phyloP scores from a whole-genome alignment of 257 asterid genomes.

The Solanum chilense region DNA sequence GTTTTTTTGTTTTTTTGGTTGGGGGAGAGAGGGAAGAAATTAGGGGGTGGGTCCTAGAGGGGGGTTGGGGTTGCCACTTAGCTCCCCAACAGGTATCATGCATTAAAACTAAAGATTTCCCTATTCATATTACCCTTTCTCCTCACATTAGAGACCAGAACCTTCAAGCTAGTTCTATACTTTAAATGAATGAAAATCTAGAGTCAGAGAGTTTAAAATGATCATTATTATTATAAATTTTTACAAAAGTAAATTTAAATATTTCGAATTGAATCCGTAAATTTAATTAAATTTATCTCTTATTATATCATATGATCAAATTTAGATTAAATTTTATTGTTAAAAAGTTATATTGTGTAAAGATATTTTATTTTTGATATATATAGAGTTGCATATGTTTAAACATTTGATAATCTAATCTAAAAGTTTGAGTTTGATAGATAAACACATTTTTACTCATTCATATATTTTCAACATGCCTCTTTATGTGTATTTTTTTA shows the following conservation, averaged over 20 bases:
- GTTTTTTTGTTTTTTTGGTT: background rate
- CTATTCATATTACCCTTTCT: constrained; percentile 1
- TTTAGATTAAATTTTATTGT: background rate
- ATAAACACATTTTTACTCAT: background rate
- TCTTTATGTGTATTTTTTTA: background rate
- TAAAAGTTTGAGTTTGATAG: background rate
- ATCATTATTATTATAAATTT: background rate
- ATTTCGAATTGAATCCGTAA: background rate
- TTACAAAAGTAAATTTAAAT: background rate
- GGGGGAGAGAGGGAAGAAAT: constrained; percentile 14
- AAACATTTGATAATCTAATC: background rate
- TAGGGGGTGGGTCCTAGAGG: constrained; percentile 27
- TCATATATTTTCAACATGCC: background rate
- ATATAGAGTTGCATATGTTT: background rate
- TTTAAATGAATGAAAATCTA: background rate
- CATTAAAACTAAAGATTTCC: constrained; percentile 18
- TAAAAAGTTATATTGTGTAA: background rate
- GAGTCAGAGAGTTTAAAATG: background rate
- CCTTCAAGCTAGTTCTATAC: background rate
- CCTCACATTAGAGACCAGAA: background rate
- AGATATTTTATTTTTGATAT: background rate
- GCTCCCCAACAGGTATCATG: constrained; percentile 72
- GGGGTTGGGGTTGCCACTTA: constrained; percentile 53
- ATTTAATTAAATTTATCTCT: background rate
- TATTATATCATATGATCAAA: background rate